Conservation (phyloP, 352 stramenopile genomes). For the Plasmopara muralis region DNA sequence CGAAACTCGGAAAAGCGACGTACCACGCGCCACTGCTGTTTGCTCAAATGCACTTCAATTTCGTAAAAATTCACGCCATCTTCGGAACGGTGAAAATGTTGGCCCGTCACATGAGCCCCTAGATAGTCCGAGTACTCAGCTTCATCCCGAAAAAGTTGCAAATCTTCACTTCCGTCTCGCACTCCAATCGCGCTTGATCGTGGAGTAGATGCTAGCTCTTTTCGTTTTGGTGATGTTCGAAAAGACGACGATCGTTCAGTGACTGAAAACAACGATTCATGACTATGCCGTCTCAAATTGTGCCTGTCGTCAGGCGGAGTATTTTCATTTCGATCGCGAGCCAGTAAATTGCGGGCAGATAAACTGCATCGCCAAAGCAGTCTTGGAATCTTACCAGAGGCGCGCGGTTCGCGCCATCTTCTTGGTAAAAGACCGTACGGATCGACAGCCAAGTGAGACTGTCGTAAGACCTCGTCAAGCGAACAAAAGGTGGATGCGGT, state of each 20-base stretch:
- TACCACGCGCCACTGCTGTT: slow-evolving; percentile 48
- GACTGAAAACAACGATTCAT: slow-evolving; percentile 7
- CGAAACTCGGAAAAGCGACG: slow-evolving; percentile 77
- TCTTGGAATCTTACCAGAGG: slow-evolving; percentile 14
- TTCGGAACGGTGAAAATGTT: slow-evolving; percentile 34
- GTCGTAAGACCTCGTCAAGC: slow-evolving; percentile 22
- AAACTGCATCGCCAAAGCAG: slow-evolving; percentile 23
- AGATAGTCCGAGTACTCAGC: slow-evolving; percentile 81
- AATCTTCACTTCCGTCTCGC: slow-evolving; percentile 30
- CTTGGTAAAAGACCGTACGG: slow-evolving; percentile 8
- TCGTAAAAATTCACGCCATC: slow-evolving; percentile 63
- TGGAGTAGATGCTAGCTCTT: slow-evolving; percentile 5
- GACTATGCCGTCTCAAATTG: slow-evolving; percentile 11
- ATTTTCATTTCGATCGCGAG: slow-evolving; percentile 9
- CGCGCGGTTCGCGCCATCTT: slow-evolving; percentile 14
- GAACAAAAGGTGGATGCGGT: slow-evolving; percentile 29
- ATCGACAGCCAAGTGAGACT: slow-evolving; percentile 24
- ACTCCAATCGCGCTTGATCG: slow-evolving; percentile 29
- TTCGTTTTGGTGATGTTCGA: background rate
- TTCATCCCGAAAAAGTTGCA: slow-evolving; percentile 59
- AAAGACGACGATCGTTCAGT: slow-evolving; percentile 2
- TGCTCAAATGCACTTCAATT: slow-evolving; percentile 58
- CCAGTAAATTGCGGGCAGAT: slow-evolving; percentile 20
- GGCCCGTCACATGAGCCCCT: slow-evolving; percentile 31
- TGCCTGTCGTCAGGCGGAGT: slow-evolving; percentile 1